phyloP scores from a whole-genome alignment of 2,329 filamentous ascomycete genomes.

The Chalaropsis thielavioides region DNA sequence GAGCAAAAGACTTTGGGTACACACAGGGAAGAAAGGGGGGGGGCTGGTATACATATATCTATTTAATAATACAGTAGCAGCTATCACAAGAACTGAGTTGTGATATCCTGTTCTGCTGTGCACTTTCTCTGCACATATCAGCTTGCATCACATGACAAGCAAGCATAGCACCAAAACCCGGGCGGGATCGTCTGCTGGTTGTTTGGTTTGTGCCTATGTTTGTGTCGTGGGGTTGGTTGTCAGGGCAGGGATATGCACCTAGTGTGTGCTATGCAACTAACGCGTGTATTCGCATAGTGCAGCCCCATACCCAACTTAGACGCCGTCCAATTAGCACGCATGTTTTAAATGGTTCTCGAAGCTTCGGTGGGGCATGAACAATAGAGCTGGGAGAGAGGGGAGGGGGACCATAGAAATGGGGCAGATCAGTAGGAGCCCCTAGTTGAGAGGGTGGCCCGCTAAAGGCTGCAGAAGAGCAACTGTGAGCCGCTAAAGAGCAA shows the following conservation, averaged over 20 bases:
- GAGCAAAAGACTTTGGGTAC: no score
- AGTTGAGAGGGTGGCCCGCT: no score
- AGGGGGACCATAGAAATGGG: neutral
- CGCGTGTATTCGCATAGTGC: neutral
- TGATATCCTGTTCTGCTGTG: no score
- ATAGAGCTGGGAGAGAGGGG: neutral
- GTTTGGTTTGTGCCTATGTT: neutral
- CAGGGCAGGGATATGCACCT: neutral
- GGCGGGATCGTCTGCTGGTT: neutral
- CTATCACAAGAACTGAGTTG: neutral
- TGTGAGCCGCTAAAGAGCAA: no score
- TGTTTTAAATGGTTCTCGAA: constrained; percentile 29
- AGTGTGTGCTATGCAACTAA: neutral
- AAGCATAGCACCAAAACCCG: neutral
- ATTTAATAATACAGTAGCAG: neutral
- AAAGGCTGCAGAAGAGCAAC: no score
- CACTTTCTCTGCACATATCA: neutral
- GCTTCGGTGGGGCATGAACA: constrained; percentile 29
- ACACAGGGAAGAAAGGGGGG: neutral
- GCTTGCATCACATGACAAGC: neutral
- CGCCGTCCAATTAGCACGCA: neutral
- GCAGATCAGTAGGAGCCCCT: no score
- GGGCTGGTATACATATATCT: neutral
- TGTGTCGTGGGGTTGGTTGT: neutral
- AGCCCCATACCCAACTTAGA: neutral